Evolutionary conservation across 345 rosid genomes (phyloP).

Genomic region (Aquilaria sinensis): DNA sequence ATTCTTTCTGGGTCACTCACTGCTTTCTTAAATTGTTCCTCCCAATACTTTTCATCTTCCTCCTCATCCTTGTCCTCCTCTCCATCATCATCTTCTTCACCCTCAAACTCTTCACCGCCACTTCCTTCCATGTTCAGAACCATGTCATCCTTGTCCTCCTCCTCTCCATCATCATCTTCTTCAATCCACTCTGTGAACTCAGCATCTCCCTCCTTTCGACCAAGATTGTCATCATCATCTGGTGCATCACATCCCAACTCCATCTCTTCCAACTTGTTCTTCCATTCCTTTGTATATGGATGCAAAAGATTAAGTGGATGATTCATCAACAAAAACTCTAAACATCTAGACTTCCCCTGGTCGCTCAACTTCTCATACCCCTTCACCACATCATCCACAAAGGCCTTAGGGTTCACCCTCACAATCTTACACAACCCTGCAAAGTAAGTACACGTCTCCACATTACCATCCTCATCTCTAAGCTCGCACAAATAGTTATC

Average conservation of each 20-base stretch:
- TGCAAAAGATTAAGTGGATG: conserved; percentile 76
- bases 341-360: conserved; percentile 60
- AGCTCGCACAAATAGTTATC: conserved; percentile 47
- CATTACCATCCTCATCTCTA: conserved; percentile 56
- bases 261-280: conserved; percentile 87
- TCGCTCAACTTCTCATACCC: conserved; percentile 74
- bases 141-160: conserved; percentile 23
- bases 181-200: conserved; percentile 61
- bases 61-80: conserved; percentile 39
- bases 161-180: conserved; percentile 31
- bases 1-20: conserved; percentile 57
- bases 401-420: conserved; percentile 70
- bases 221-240: conserved; percentile 41
- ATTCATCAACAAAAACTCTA: conserved; percentile 69
- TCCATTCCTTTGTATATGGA: conserved; percentile 92
- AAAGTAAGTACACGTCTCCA: conserved; percentile 60
- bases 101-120: conserved; percentile 33
- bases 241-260: conserved; percentile 98
- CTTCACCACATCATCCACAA: conserved; percentile 92
- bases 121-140: conserved; percentile 37
- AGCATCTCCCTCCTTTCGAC: conserved; percentile 21
- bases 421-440: conserved; percentile 89
- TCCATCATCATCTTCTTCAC: conserved; percentile 13
- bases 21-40: conserved; percentile 62
- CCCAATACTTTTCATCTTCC: conserved; percentile 57